Evolutionary conservation across 1,139 yeast species (phyloP), one percentile per base, ranked within the genome.

Genomic region (Scheffersomyces lignicola): DNA sequence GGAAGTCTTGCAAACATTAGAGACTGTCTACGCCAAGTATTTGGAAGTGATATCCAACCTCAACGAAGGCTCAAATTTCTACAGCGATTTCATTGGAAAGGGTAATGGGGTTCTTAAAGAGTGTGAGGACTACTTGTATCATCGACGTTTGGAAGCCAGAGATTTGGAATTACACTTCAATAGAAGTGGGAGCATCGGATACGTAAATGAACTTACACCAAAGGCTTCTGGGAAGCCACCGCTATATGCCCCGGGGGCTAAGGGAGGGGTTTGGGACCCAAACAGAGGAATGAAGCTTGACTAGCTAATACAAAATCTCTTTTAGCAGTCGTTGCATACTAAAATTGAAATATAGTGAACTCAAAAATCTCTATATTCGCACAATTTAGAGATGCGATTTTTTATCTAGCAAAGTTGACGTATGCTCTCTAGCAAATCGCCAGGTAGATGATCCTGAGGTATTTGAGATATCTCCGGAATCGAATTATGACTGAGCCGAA

Each of bases 21-120:
- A 83, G 39, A 56, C 63, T 3, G 78, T 76, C 0, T 78, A 70
- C 47, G 57, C 68, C 20, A 72, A 75, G 40, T 85, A 69, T 48
- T 54, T 67, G 28, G 88, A 81, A 46, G 62, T 87, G 6, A 56
- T 73, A 14, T 62, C 70, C 12, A 84, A 86, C 48, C 55, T 88
- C 26, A 73, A 73, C 25, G 86, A 84, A 47, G 97, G 95, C 0
- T 52, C 77, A 0, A 70, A 71, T 37, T 89, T 88, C 53, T 89
- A 89, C 58, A 69, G 69, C 33, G 83, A 80, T 37, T 76, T 87
- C 40, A 62, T 76, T 20, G 61, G 58, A 2, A 77, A 78, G 39
- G 71, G 79, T 2, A 62, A 65, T 23, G 63, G 49, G 2, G 73
- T 82, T 11, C 57, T 73, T 15, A 56, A 58, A 6, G 78, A 73